These are phyloP conservation scores for Amphibolis antarctica DNA, from an alignment of 106 monocot genomes.

Conservation along the genomic window DNA sequence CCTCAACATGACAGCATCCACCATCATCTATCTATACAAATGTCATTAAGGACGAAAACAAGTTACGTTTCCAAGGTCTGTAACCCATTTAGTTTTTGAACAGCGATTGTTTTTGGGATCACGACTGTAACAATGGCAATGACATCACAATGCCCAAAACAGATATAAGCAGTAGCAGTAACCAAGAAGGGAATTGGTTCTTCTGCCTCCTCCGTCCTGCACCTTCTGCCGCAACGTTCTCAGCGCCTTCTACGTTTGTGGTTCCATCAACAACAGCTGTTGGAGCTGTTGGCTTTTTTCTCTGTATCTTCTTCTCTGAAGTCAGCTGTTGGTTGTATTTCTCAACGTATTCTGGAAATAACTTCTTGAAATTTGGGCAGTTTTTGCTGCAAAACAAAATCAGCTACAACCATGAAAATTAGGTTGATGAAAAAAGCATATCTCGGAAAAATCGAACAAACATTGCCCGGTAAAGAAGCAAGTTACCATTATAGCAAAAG, in stretches of 20 bases:
- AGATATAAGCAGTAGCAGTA: conserved; percentile 51
- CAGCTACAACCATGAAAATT: neutral
- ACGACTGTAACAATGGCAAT: conserved; percentile 77
- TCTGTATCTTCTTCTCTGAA: conserved; percentile 6
- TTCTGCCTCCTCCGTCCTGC: conserved; percentile 27
- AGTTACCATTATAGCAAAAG: too few relatives aligned
- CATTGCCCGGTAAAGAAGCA: too few relatives aligned
- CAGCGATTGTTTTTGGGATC: conserved; percentile 7
- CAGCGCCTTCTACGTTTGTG: conserved; percentile 3
- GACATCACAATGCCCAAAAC: conserved; percentile 82
- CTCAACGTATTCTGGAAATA: conserved; percentile 87
- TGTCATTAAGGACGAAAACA: neutral
- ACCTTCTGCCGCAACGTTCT: conserved; percentile 1
- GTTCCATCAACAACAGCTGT: conserved; percentile 3
- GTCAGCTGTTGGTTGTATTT: conserved; percentile 43
- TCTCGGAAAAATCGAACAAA: too few relatives aligned
- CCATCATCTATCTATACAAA: conserved; percentile 1
- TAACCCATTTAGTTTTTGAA: conserved; percentile 1
- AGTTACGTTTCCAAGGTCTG: neutral
- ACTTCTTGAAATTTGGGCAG: conserved; percentile 79
- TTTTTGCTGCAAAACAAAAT: conserved; percentile 45
- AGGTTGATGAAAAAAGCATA: too few relatives aligned
- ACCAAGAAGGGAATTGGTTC: conserved; percentile 61
- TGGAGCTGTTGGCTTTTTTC: conserved; percentile 1
- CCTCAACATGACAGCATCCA: neutral